Evolutionary conservation across 805 yeast species (phyloP).

Genomic region (Candida khao-thaluensis): DNA sequence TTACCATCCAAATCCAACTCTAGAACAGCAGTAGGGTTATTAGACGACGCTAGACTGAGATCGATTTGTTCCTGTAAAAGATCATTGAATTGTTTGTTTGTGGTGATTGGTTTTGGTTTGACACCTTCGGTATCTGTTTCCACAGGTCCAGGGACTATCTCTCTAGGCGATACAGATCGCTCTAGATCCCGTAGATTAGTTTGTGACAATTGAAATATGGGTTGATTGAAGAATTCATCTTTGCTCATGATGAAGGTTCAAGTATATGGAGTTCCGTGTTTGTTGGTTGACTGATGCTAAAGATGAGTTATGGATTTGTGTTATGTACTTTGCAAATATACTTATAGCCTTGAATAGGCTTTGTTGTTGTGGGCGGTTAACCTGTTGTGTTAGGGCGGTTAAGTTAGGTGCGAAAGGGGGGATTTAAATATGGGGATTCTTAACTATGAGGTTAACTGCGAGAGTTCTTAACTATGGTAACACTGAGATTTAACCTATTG

Average conservation of each 20-base stretch:
- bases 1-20: constrained; percentile 81
- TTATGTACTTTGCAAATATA: no score
- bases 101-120: constrained; percentile 1
- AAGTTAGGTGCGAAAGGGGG: no score
- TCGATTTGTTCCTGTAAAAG: constrained; percentile 49
- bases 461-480: no score
- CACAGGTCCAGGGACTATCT: constrained; percentile 18
- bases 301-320: no score
- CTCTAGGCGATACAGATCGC: constrained; percentile 36
- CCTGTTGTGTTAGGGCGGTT: no score
- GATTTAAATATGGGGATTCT: no score
- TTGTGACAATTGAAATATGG: constrained; percentile 19
- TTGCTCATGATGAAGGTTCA: constrained; percentile 5
- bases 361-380: no score
- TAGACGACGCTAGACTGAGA: constrained; percentile 60
- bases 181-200: constrained; percentile 22
- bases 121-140: neutral
- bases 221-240: constrained; percentile 17
- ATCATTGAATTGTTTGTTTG: constrained; percentile 10
- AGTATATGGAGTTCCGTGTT: neutral
- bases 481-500: no score
- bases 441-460: no score
- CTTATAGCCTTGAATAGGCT: no score
- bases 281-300: no score
- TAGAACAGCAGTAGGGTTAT: constrained; percentile 73